These are phyloP conservation scores for Ziziphus jujuba DNA, from an alignment of 306 rosid genomes.

Conservation along the genomic window DNA sequence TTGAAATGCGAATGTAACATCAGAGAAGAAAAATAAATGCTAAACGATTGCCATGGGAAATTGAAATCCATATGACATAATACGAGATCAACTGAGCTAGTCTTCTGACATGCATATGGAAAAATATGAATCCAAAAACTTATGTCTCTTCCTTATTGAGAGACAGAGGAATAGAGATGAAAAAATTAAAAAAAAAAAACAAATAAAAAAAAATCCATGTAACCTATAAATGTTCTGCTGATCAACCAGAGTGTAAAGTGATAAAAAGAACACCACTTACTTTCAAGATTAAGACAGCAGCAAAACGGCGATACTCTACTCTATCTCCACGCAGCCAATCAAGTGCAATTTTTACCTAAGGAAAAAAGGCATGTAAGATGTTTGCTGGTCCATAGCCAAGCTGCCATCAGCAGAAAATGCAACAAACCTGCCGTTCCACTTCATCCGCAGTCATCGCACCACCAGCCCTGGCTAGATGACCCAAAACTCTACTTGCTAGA, in stretches of 20 bases:
- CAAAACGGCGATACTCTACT: conserved; percentile 90
- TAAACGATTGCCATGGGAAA: not conserved
- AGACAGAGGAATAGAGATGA: not conserved
- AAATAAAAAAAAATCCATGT: not conserved
- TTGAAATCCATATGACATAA: not conserved
- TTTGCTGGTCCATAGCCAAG: conserved; percentile 7
- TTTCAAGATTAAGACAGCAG: conserved; percentile 91
- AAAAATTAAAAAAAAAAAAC: too few relatives aligned
- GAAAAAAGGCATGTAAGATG: conserved; percentile 21
- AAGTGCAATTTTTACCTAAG: conserved; percentile 78
- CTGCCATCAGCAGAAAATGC: not conserved
- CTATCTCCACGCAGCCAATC: conserved; percentile 89
- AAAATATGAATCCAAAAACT: too few relatives aligned
- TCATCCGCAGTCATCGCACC: conserved; percentile 99
- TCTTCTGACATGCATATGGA: not conserved
- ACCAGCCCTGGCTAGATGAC: conserved; percentile 95
- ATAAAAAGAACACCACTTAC: conserved; percentile 44
- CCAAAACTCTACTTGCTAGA: conserved; percentile 90
- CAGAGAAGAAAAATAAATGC: not conserved
- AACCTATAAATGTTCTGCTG: too few relatives aligned
- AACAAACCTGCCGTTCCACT: conserved; percentile 88
- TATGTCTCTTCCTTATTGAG: not conserved
- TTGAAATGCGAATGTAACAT: not conserved
- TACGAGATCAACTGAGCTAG: not conserved
- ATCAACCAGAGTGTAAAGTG: not conserved